Percentiles rank a stretch among this genome's conserved stretches.
phyloP scores from a whole-genome alignment of 2,329 filamentous ascomycete species.

The Nothophoma quercina region DNA sequence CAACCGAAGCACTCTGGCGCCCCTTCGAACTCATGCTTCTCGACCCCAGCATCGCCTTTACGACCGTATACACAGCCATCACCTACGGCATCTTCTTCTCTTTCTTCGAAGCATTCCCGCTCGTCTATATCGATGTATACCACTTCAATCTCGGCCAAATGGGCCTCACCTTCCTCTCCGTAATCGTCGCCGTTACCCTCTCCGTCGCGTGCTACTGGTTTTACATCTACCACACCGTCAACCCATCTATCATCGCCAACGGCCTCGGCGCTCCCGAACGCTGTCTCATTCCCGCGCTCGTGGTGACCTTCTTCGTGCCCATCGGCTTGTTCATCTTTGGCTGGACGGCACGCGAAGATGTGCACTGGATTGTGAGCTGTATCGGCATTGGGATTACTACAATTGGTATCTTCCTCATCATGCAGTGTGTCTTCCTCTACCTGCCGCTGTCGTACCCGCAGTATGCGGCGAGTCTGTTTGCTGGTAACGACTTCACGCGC shows the following conservation, averaged over 20 bases:
- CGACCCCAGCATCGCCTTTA: constrained; percentile 84
- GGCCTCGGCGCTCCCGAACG: constrained; percentile 73
- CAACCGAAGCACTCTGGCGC: constrained; percentile 66
- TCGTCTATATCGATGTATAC: constrained; percentile 79
- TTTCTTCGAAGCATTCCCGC: constrained; percentile 72
- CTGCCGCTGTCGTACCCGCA: constrained; percentile 69
- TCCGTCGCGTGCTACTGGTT: constrained; percentile 70
- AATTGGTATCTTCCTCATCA: constrained; percentile 49
- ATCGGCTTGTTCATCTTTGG: constrained; percentile 71
- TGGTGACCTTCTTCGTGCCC: constrained; percentile 64
- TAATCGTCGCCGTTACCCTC: constrained; percentile 75
- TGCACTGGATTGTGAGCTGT: constrained; percentile 66
- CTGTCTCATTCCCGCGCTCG: constrained; percentile 77
- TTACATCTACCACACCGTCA: constrained; percentile 81
- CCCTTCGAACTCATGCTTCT: constrained; percentile 85
- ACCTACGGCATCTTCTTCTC: constrained; percentile 78
- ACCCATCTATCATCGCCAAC: constrained; percentile 65
- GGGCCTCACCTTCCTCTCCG: constrained; percentile 83
- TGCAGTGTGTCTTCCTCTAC: constrained; percentile 67
- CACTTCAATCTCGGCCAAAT: constrained; percentile 76
- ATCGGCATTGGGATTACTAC: constrained; percentile 62
- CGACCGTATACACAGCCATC: constrained; percentile 84
- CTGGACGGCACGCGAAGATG: constrained; percentile 69
- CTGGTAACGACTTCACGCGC: constrained; percentile 69
- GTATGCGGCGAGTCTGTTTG: constrained; percentile 59